Percentiles rank a stretch among this genome's conserved stretches.
phyloP scores from a whole-genome alignment of 768 basidiomycete genomes.

The Piloderma croceum region DNA sequence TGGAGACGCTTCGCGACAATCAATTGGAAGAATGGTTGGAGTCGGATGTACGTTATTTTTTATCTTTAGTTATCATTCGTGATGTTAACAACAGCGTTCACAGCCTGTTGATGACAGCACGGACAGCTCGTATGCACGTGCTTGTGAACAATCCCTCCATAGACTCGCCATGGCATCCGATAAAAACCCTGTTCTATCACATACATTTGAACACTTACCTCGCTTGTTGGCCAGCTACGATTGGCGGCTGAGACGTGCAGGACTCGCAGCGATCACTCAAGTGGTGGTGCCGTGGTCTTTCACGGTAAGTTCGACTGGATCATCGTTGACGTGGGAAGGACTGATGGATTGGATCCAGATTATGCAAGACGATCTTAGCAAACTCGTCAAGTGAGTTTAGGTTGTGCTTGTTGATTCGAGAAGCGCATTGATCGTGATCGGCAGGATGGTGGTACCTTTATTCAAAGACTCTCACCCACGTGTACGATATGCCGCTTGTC shows the following conservation, averaged over 20 bases:
- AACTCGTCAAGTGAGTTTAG: slow-evolving; percentile 66
- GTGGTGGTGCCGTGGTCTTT: slow-evolving; percentile 81
- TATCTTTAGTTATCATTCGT: slow-evolving; percentile 1
- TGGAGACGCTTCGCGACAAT: slow-evolving; percentile 71
- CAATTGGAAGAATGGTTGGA: slow-evolving; percentile 58
- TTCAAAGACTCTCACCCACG: slow-evolving; percentile 76
- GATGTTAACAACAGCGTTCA: slow-evolving; percentile 1
- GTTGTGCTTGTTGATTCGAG: slow-evolving; percentile 1
- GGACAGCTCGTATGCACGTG: slow-evolving; percentile 62
- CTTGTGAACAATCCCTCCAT: slow-evolving; percentile 82
- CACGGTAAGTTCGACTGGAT: slow-evolving; percentile 53
- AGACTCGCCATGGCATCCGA: slow-evolving; percentile 76
- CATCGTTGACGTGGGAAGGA: too few relatives aligned
- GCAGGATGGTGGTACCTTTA: slow-evolving; percentile 69
- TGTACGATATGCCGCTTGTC: slow-evolving; percentile 73
- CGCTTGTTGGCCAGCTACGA: slow-evolving; percentile 77
- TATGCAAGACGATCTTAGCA: slow-evolving; percentile 76
- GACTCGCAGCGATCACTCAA: slow-evolving; percentile 82
- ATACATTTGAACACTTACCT: slow-evolving; percentile 78
- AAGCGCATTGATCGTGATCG: neutral
- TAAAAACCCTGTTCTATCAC: slow-evolving; percentile 67
- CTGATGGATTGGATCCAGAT: slow-evolving; percentile 41
- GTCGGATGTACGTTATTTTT: slow-evolving; percentile 69
- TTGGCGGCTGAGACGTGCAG: slow-evolving; percentile 83
- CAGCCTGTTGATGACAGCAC: slow-evolving; percentile 60